Evolutionary conservation across 345 rosid species (phyloP), one percentile per base, ranked within the genome.

Genomic region (Cochlearia excelsa): DNA sequence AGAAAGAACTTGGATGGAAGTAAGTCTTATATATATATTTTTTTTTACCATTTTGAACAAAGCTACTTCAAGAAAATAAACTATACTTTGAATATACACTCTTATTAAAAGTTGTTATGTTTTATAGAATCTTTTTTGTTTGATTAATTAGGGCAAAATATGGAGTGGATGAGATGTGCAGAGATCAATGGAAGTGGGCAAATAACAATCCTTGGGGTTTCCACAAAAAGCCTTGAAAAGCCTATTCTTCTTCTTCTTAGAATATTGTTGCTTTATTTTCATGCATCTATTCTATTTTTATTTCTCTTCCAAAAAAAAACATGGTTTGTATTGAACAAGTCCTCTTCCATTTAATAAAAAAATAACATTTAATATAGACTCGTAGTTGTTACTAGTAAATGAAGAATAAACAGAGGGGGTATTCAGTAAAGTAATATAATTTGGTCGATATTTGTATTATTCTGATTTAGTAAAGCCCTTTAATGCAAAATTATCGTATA

Each of bases 111-210:
- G 23, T 16, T 16, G 23, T 16, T 16, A 16, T 16, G 23, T 16
- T 16, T 16, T 16, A 16, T 16, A 16, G 23, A 16, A 16, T 16
- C 23, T 16, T 16, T 16, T 16, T 33, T 33, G 35, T 33, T 33
- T 33, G 1, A 33, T 3, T 2, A 55, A 30, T 52, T 82, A 93
- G 99, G 86, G 95, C 95, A 45, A 82, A 84, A 70, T 93, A 85
- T 76, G 97, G 97, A 43, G 78, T 87, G 1, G 83, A 69, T 16
- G 97, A 89, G 67, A 89, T 93, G 95, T 89, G 99, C 81, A 77
- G 87, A 70, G 94, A 87, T 60, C 99, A 93, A 31, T 93, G 99
- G 99, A 89, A 83, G 9, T 89, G 99, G 97, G 95, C 87, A 29
- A 71, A 80, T 70, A 83, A 76, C 27, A 85, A 89, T 60, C 97